These are phyloP conservation scores for Tolypocladium amazonense DNA, from an alignment of 2,329 filamentous ascomycete genomes.

Conservation along the genomic window DNA sequence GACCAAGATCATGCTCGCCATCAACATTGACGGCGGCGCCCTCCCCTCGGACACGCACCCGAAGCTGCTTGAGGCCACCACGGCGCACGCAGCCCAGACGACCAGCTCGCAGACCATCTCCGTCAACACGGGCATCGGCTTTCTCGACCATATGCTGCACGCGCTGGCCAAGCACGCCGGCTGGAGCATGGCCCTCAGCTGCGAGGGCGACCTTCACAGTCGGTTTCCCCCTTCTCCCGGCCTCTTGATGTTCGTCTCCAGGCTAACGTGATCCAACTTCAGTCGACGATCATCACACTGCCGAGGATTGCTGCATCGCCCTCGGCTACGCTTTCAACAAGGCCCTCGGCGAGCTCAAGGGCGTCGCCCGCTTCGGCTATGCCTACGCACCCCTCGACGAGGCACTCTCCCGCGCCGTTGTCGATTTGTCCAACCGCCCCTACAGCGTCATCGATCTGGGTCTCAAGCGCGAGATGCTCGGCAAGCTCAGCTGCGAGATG, in stretches of 20 bases:
- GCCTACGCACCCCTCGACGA: constrained; percentile 94
- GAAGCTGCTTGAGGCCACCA: constrained; percentile 37
- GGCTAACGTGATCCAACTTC: not conserved
- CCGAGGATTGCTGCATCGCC: constrained; percentile 89
- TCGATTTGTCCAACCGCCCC: constrained; percentile 89
- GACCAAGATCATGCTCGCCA: constrained; percentile 86
- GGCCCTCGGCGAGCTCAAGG: constrained; percentile 67
- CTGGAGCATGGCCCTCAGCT: constrained; percentile 78
- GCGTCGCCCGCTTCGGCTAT: constrained; percentile 81
- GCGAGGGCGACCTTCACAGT: constrained; percentile 88
- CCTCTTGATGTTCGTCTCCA: not conserved
- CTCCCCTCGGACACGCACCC: constrained; percentile 56
- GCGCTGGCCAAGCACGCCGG: constrained; percentile 91
- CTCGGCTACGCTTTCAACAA: constrained; percentile 76
- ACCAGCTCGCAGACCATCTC: constrained; percentile 78
- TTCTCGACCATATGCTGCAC: constrained; percentile 98
- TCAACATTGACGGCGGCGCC: constrained; percentile 85
- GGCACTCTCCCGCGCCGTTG: constrained; percentile 82
- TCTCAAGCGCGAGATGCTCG: constrained; percentile 83
- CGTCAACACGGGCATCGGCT: constrained; percentile 89
- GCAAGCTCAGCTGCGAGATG: constrained; percentile 92
- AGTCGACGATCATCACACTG: constrained; percentile 98
- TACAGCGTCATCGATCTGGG: constrained; percentile 77
- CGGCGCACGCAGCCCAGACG: constrained; percentile 71
- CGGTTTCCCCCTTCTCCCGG: constrained; percentile 18